Conservation (phyloP, 345 rosid genomes). For the Raphanus sativus region DNA sequence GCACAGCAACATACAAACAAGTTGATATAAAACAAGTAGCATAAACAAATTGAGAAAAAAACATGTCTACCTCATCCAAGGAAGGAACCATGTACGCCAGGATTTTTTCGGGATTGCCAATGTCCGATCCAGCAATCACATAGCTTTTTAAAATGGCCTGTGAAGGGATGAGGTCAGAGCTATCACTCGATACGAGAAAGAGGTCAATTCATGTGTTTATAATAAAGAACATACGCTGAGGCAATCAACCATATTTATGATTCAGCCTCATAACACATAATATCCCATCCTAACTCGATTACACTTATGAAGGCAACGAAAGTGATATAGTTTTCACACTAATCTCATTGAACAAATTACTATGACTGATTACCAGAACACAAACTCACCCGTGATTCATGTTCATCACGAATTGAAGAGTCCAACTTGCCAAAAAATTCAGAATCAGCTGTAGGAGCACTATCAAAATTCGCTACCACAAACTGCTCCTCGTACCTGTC, state of each 20-base stretch:
- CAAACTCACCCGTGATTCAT: constrained; percentile 79
- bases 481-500: constrained; percentile 79
- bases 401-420: constrained; percentile 64
- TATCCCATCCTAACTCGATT: too few relatives aligned
- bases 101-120: constrained; percentile 71
- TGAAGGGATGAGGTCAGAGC: constrained; percentile 7
- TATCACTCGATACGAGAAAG: constrained; percentile 8
- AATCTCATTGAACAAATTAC: constrained; percentile 4
- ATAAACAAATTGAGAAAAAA: constrained; percentile 17
- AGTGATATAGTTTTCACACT: neutral
- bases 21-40: neutral
- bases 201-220: neutral
- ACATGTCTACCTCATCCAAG: constrained; percentile 65
- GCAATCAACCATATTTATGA: too few relatives aligned
- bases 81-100: constrained; percentile 92
- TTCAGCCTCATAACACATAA: too few relatives aligned
- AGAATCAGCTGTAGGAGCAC: constrained; percentile 90
- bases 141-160: constrained; percentile 97
- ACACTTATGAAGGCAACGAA: neutral
- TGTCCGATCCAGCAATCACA: constrained; percentile 65
- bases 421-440: constrained; percentile 69
- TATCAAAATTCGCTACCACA: constrained; percentile 70
- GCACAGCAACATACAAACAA: constrained; percentile 34
- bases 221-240: too few relatives aligned
- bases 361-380: neutral